phyloP scores from a whole-genome alignment of 1,284 basidiomycete species.

The Cerioporus squamosus region DNA sequence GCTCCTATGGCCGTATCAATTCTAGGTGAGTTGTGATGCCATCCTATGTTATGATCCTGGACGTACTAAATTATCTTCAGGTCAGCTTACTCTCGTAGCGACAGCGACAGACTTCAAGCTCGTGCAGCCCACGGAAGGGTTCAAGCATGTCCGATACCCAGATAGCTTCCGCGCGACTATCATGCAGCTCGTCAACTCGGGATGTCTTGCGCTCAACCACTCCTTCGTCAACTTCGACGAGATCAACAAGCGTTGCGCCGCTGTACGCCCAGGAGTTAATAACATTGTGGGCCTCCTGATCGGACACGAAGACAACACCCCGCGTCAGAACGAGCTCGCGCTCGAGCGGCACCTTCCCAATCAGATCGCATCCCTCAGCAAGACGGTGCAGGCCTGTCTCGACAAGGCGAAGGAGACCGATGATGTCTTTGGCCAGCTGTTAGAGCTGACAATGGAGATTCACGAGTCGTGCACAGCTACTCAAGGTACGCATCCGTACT shows the following conservation, averaged over 20 bases:
- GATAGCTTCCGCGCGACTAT: conserved; percentile 17
- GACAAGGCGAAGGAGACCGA: conserved; percentile 15
- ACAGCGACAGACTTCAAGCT: conserved; percentile 17
- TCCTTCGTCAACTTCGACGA: conserved; percentile 19
- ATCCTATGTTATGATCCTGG: too few species aligned
- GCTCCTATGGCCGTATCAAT: conserved; percentile 15
- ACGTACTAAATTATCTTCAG: background rate
- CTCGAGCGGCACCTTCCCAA: conserved; percentile 11
- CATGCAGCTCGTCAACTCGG: conserved; percentile 14
- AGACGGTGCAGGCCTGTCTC: conserved; percentile 11
- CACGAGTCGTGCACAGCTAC: conserved; percentile 11
- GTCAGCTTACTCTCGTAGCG: conserved; percentile 13
- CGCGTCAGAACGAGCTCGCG: conserved; percentile 10
- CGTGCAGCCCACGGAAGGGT: conserved; percentile 2
- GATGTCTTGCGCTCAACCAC: conserved; percentile 9
- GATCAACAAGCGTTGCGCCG: conserved; percentile 14
- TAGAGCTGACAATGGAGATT: conserved; percentile 14
- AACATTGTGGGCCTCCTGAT: conserved; percentile 14
- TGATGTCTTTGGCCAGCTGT: conserved; percentile 2
- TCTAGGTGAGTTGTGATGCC: background rate
- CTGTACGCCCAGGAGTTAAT: conserved; percentile 12
- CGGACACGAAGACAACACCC: conserved; percentile 12
- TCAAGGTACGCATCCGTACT: background rate
- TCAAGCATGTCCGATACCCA: conserved; percentile 12
- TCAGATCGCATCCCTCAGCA: conserved; percentile 9